phyloP scores from a whole-genome alignment of 768 basidiomycete genomes.

The Rossbeevera mucosa region DNA sequence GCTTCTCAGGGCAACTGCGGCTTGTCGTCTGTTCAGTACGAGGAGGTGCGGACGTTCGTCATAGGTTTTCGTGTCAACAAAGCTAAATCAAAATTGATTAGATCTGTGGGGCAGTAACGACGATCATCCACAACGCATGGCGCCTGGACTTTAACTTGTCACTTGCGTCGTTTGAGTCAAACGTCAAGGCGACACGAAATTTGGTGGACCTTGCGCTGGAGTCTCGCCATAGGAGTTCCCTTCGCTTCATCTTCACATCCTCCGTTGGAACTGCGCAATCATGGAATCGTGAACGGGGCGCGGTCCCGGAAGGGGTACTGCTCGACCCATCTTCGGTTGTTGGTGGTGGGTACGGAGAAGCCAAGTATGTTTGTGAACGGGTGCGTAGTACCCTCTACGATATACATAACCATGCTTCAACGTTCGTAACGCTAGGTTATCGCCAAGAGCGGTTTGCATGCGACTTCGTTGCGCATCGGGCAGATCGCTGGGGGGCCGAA shows the following conservation, averaged over 20 bases:
- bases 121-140: constrained; percentile 26
- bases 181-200: constrained; percentile 31
- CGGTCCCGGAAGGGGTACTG: constrained; percentile 32
- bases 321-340: constrained; percentile 24
- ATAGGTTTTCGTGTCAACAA: too few relatives aligned
- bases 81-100: not conserved
- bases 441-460: constrained; percentile 21
- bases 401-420: not conserved
- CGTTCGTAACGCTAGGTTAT: constrained; percentile 17
- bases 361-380: constrained; percentile 36
- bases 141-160: constrained; percentile 39
- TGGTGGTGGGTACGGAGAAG: constrained; percentile 35
- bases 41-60: constrained; percentile 23
- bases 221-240: constrained; percentile 13
- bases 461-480: constrained; percentile 28
- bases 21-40: constrained; percentile 21
- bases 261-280: constrained; percentile 18
- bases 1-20: constrained; percentile 28
- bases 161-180: constrained; percentile 34
- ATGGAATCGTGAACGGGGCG: constrained; percentile 20
- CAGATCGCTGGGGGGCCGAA: constrained; percentile 32
- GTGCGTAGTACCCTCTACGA: constrained; percentile 21
- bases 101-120: constrained; percentile 22
- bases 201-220: constrained; percentile 33
- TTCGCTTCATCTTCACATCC: constrained; percentile 26